Conservation (phyloP, 164 flowering plant species). For the Tetrastigma voinierianum region DNA sequence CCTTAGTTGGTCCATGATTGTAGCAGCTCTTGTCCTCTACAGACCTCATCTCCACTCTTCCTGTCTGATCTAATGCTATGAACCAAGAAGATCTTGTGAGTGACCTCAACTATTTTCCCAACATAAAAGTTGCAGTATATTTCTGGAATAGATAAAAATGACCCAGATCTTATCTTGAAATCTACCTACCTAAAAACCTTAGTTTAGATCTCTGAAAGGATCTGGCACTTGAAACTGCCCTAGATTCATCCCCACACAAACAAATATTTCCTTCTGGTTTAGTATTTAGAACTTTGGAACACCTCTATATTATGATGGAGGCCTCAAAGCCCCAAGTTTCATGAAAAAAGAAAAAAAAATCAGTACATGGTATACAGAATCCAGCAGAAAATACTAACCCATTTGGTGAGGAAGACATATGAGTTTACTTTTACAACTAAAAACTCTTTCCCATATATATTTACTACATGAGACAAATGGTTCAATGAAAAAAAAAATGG, state of each 20-base stretch:
- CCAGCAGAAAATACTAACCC: neutral
- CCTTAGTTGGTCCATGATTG: slow-evolving; percentile 39
- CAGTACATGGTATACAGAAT: neutral
- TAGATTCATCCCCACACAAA: neutral
- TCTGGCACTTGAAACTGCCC: neutral
- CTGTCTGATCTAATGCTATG: neutral
- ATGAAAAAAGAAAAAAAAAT: neutral
- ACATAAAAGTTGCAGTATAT: neutral
- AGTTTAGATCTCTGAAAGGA: neutral
- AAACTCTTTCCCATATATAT: neutral
- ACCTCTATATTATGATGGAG: neutral
- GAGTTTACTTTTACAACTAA: slow-evolving; percentile 1
- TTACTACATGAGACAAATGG: slow-evolving; percentile 7
- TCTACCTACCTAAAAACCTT: neutral
- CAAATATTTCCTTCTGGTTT: neutral
- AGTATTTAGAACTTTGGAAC: neutral
- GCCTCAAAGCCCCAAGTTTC: neutral
- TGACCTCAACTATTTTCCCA: neutral
- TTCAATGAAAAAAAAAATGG: neutral
- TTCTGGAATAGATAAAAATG: neutral
- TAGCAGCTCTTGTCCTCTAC: slow-evolving; percentile 62
- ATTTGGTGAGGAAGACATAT: neutral
- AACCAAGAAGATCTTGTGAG: neutral
- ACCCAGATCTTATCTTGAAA: slow-evolving; percentile 4
- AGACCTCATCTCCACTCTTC: slow-evolving; percentile 49